Conservation (phyloP, 257 asterid genomes). For the Nicotiana noctiflora region DNA sequence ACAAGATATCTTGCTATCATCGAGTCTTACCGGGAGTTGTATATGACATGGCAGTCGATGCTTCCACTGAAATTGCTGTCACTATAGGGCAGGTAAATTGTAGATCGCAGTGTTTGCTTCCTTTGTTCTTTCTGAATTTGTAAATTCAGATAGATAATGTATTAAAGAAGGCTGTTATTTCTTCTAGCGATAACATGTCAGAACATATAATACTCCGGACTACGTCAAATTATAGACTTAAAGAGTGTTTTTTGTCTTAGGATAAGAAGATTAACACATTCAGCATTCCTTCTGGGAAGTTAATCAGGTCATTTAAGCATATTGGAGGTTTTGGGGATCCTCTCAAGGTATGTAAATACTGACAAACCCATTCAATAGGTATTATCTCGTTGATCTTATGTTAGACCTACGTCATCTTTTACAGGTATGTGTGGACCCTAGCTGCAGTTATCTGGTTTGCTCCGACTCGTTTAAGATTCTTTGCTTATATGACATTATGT, state of each 20-base stretch:
- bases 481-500: conserved; percentile 44
- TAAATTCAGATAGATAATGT: not conserved
- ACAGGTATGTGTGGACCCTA: conserved; percentile 57
- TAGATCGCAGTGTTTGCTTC: not conserved
- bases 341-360: conserved; percentile 38
- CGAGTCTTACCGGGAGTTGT: conserved; percentile 33
- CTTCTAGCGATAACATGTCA: not conserved
- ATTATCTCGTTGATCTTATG: not conserved
- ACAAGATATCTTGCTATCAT: conserved; percentile 31
- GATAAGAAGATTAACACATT: conserved; percentile 49
- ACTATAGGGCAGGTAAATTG: conserved; percentile 47
- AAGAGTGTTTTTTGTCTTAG: conserved; percentile 19
- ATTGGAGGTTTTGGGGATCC: conserved; percentile 39
- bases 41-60: conserved; percentile 42
- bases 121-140: not conserved
- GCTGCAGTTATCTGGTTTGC: conserved; percentile 56
- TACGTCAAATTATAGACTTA: not conserved
- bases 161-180: not conserved
- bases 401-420: conserved; percentile 6
- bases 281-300: conserved; percentile 45
- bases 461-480: conserved; percentile 46
- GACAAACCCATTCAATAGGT: not conserved
- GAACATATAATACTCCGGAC: not conserved
- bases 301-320: conserved; percentile 45
- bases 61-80: conserved; percentile 33